Evolutionary conservation across 2,329 filamentous ascomycete species (phyloP).

Genomic region (Colletotrichum chlorophyti): DNA sequence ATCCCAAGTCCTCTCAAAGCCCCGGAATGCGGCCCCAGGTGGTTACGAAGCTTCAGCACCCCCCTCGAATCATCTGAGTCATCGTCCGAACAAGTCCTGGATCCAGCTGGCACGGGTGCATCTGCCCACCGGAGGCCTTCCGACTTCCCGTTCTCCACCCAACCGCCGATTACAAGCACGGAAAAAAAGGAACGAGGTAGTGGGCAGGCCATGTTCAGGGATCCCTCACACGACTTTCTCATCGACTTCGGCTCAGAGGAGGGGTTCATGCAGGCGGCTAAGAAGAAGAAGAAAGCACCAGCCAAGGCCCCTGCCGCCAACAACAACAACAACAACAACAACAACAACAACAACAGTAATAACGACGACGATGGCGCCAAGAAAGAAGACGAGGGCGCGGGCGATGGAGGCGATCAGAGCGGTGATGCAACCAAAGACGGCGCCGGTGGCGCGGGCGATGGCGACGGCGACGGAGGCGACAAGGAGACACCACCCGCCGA

Average conservation of each 20-base stretch:
- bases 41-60: slow-evolving; percentile 39
- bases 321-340: slow-evolving; percentile 43
- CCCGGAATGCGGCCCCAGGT: slow-evolving; percentile 43
- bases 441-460: slow-evolving; percentile 33
- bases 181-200: slow-evolving; percentile 28
- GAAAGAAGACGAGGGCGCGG: slow-evolving; percentile 43
- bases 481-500: slow-evolving; percentile 37
- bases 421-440: slow-evolving; percentile 27
- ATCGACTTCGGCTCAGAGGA: slow-evolving; percentile 66
- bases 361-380: slow-evolving; percentile 51
- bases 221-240: slow-evolving; percentile 51
- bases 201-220: slow-evolving; percentile 48
- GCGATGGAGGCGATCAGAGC: slow-evolving; percentile 37
- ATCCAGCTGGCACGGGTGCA: slow-evolving; percentile 40
- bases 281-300: slow-evolving; percentile 62
- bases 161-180: slow-evolving; percentile 32
- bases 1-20: slow-evolving; percentile 36
- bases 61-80: slow-evolving; percentile 32
- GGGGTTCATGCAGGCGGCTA: slow-evolving; percentile 60
- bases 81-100: slow-evolving; percentile 35
- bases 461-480: slow-evolving; percentile 33
- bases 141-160: slow-evolving; percentile 32
- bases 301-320: slow-evolving; percentile 49
- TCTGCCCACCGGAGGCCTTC: slow-evolving; percentile 36
- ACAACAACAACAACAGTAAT: too few relatives aligned